Percentiles rank a stretch among this genome's conserved stretches.
phyloP scores from a whole-genome alignment of 2,329 filamentous ascomycete species.

The Cordyceps cateniannulata region DNA sequence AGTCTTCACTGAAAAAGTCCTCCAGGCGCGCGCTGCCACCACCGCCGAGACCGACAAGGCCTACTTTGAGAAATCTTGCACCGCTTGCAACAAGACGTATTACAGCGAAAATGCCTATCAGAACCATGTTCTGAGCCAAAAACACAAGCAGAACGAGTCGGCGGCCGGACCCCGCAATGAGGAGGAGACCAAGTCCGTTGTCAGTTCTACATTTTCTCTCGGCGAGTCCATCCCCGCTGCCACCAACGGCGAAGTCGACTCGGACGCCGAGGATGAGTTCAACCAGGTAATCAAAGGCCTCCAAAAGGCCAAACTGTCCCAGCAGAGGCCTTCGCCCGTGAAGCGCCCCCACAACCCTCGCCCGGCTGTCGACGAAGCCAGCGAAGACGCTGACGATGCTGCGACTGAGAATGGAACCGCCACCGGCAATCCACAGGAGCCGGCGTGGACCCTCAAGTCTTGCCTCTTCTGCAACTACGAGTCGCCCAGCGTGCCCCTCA shows the following conservation, averaged over 20 bases:
- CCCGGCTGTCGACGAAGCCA: constrained; percentile 40
- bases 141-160: constrained; percentile 63
- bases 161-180: constrained; percentile 37
- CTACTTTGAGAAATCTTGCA: constrained; percentile 77
- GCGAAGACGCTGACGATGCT: constrained; percentile 36
- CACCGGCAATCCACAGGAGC: constrained; percentile 23
- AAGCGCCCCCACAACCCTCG: constrained; percentile 49
- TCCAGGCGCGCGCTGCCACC: constrained; percentile 80
- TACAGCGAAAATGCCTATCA: constrained; percentile 94
- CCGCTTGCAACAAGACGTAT: constrained; percentile 82
- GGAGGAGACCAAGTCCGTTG: constrained; percentile 72
- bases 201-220: constrained; percentile 87
- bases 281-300: constrained; percentile 71
- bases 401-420: constrained; percentile 36
- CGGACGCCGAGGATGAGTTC: constrained; percentile 68
- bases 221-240: constrained; percentile 63
- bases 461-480: constrained; percentile 93
- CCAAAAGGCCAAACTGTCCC: constrained; percentile 64
- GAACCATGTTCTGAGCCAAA: constrained; percentile 86
- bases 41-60: constrained; percentile 82
- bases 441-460: constrained; percentile 39
- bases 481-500: constrained; percentile 69
- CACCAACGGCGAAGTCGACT: constrained; percentile 47
- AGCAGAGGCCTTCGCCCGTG: constrained; percentile 42
- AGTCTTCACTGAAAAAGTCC: constrained; percentile 89